These are phyloP conservation scores for Ophiosphaerella korrae DNA, from an alignment of 2,329 filamentous ascomycete species.

Conservation along the genomic window DNA sequence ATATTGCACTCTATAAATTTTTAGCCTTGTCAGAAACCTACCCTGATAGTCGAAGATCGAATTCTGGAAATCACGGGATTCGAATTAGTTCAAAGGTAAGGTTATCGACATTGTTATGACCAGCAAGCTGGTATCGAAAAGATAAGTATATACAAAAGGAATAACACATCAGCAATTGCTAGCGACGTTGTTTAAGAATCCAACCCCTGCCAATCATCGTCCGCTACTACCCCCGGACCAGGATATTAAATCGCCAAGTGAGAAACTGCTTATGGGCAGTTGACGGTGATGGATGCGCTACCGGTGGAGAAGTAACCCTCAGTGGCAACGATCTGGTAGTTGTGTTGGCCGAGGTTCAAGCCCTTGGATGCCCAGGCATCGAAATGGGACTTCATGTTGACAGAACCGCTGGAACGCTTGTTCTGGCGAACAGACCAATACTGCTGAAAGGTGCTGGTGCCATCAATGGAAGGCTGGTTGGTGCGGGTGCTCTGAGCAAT, in stretches of 20 bases:
- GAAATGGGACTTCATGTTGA: conserved; percentile 43
- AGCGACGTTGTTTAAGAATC: not conserved
- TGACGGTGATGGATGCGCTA: conserved; percentile 55
- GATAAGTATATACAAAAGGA: conserved; percentile 5
- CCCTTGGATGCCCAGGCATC: conserved; percentile 42
- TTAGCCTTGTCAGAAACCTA: too few species aligned
- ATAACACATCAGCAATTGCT: not conserved
- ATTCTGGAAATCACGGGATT: too few species aligned
- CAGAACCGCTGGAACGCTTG: conserved; percentile 38
- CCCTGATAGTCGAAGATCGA: too few species aligned
- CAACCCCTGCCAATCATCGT: not conserved
- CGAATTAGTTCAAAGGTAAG: too few species aligned
- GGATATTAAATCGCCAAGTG: not conserved
- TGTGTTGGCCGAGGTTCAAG: conserved; percentile 37
- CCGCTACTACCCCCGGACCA: not conserved
- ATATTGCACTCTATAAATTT: too few species aligned
- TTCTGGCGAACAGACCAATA: conserved; percentile 52
- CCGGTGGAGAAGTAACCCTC: conserved; percentile 61
- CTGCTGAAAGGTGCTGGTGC: conserved; percentile 59
- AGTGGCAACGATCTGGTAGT: conserved; percentile 56
- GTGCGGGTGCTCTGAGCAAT: conserved; percentile 35
- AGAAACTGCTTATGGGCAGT: conserved; percentile 25
- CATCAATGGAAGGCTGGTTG: conserved; percentile 57
- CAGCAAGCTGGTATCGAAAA: not conserved
- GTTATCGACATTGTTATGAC: not conserved